Percentiles rank a stretch among this genome's conserved stretches.
Conservation (phyloP, 2,329 filamentous ascomycete genomes). For the Thielaviopsis populi region DNA sequence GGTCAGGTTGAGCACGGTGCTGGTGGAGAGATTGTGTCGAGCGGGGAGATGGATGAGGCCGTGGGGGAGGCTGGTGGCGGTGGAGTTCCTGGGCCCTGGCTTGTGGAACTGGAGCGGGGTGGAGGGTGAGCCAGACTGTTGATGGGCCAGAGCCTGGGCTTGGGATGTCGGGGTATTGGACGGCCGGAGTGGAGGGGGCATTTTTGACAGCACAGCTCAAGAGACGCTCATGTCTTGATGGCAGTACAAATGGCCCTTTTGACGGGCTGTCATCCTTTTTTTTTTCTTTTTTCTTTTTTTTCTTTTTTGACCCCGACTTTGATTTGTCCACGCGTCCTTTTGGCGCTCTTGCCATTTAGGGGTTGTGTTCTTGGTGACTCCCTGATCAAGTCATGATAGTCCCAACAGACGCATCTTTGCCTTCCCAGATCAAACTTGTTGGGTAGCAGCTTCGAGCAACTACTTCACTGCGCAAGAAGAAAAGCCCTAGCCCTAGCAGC, state of each 20-base stretch:
- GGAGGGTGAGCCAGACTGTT: neutral
- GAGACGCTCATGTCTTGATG: neutral
- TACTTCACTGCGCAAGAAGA: neutral
- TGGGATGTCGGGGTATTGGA: neutral
- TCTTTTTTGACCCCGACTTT: too few relatives aligned
- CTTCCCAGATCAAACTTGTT: neutral
- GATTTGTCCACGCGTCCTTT: neutral
- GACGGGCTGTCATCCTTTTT: neutral
- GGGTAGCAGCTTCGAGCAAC: neutral
- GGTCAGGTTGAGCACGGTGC: constrained; percentile 8
- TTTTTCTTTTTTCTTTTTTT: too few relatives aligned
- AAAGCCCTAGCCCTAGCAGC: neutral
- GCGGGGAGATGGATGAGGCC: constrained; percentile 5
- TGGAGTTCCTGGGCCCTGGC: neutral
- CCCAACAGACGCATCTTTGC: neutral
- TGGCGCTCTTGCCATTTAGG: neutral
- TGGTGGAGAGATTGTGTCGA: constrained; percentile 10
- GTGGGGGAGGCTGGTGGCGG: neutral
- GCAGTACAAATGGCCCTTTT: neutral
- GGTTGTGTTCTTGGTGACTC: too few relatives aligned
- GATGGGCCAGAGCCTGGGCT: neutral
- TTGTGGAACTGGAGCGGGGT: neutral
- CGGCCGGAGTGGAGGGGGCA: neutral
- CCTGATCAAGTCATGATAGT: too few relatives aligned
- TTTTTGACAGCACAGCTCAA: neutral